Percentiles rank a stretch among this genome's conserved stretches.
These are phyloP conservation scores for Botrytis pseudocinerea DNA, from an alignment of 2,329 filamentous ascomycete species.

Conservation along the genomic window DNA sequence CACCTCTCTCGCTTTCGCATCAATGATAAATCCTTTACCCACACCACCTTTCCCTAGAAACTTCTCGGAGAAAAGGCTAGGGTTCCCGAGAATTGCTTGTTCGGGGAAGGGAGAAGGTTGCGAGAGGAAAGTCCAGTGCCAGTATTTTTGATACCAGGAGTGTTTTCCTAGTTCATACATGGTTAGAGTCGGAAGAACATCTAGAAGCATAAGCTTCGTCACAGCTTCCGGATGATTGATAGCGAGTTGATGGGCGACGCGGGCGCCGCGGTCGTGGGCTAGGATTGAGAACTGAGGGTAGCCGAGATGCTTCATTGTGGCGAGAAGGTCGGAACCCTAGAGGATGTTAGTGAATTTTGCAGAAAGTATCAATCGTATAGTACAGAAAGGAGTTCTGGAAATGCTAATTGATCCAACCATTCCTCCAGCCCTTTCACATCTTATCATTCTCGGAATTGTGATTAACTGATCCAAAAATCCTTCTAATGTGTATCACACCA, in stretches of 20 bases:
- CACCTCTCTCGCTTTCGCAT: constrained; percentile 23
- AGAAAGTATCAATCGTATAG: not conserved
- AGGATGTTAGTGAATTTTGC: not conserved
- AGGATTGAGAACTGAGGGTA: constrained; percentile 50
- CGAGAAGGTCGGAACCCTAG: constrained; percentile 44
- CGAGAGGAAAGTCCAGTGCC: constrained; percentile 61
- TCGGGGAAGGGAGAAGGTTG: constrained; percentile 54
- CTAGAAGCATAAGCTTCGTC: constrained; percentile 48
- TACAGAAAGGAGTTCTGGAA: not conserved
- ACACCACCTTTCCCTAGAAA: constrained; percentile 38
- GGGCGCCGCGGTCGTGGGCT: constrained; percentile 58
- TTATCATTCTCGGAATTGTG: not conserved
- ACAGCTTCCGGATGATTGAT: constrained; percentile 45
- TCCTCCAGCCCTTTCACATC: not conserved
- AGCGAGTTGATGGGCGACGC: constrained; percentile 55
- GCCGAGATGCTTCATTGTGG: constrained; percentile 49
- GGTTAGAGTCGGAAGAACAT: constrained; percentile 56
- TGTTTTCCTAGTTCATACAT: constrained; percentile 51
- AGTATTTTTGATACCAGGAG: constrained; percentile 52
- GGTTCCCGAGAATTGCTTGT: constrained; percentile 45
- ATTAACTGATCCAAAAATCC: fast-evolving
- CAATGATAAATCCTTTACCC: constrained; percentile 26
- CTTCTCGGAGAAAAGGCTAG: constrained; percentile 45
- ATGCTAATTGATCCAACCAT: no score
- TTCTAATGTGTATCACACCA: not conserved